A percentile compares a stretch with the other conserved stretches of the same genome.
These are phyloP conservation scores for Nowakowskiella sp. DNA, from an alignment of 192 early-diverging fungal species.

Conservation along the genomic window DNA sequence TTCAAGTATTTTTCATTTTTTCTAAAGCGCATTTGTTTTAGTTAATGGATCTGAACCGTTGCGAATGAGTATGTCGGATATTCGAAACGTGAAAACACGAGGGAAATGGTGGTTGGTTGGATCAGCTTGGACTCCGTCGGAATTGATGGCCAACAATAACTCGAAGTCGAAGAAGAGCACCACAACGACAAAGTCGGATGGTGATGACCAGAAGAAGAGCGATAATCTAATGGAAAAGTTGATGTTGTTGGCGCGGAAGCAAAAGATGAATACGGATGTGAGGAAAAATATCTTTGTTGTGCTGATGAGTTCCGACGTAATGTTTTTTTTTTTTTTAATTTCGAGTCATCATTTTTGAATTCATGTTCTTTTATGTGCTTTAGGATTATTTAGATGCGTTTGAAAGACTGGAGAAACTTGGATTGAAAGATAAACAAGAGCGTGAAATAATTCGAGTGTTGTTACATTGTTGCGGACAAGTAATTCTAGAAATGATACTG, in stretches of 20 bases:
- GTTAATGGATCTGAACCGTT: conserved; percentile 58
- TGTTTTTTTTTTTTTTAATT: neutral
- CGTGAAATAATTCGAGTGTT: conserved; percentile 92
- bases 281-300: conserved; percentile 85
- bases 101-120: conserved; percentile 99
- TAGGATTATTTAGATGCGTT: conserved; percentile 89
- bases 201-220: conserved; percentile 17
- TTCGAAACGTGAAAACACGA: conserved; percentile 67
- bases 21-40: conserved; percentile 6
- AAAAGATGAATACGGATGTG: conserved; percentile 97
- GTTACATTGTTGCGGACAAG: conserved; percentile 78
- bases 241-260: conserved; percentile 66
- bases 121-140: conserved; percentile 71
- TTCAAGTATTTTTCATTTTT: conserved; percentile 29
- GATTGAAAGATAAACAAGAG: conserved; percentile 83
- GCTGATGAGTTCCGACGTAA: conserved; percentile 79
- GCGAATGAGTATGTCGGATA: conserved; percentile 77
- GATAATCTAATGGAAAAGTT: conserved; percentile 37
- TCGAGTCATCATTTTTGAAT: neutral
- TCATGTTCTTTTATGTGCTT: neutral
- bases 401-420: conserved; percentile 73
- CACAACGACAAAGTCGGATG: neutral
- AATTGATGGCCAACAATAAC: conserved; percentile 33
- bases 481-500: conserved; percentile 18
- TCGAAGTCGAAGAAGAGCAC: conserved; percentile 20